Evolutionary conservation across 1,284 basidiomycete genomes (phyloP), one percentile per base, ranked within the genome.

Genomic region (Malassezia equina): DNA sequence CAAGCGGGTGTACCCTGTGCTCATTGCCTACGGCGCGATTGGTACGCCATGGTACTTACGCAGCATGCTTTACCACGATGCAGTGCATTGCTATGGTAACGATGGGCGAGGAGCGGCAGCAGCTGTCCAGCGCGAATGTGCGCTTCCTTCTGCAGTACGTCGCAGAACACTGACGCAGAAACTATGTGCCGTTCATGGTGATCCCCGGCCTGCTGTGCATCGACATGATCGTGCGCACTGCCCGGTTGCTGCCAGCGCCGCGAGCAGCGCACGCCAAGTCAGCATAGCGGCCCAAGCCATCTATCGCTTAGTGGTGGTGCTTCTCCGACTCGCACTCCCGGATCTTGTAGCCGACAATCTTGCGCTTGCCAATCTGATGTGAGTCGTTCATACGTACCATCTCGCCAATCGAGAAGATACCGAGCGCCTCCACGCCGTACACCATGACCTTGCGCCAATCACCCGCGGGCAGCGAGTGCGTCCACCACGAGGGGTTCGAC

Each of bases 391-490:
- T 7, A 62, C 65, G 57, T 51, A 67, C 65, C 59, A 74, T 74
- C 55, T 74, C 70, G 31, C 71, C 71, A 47, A 74, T 73, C 31
- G 65, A 86, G 79, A 86, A 90, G 67, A 90, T 85, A 31, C 84
- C 84, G 71, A 89, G 88, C 39, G 86, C 86, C 77, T 95, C 91
- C 28, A 88, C 77, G 50, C 84, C 90, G 75, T 91, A 93, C 51
- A 96, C 77, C 34, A 82, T 86, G 48, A 73, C 57, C 64, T 81
- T 82, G 36, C 82, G 82, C 80, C 86, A 85, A 66, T 88, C 84
- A 34, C 90, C 90, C 52, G 80, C 84, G 69, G 80, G 77, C 25
- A 84, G 73, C 19, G 86, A 75, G 60, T 83, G 78, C 36, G 82
- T 80, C 84, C 86, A 88, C 77, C 83, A 90, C 24, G 78, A 77